phyloP scores from a whole-genome alignment of 140 eudicot genomes.

The Stevia rebaudiana region DNA sequence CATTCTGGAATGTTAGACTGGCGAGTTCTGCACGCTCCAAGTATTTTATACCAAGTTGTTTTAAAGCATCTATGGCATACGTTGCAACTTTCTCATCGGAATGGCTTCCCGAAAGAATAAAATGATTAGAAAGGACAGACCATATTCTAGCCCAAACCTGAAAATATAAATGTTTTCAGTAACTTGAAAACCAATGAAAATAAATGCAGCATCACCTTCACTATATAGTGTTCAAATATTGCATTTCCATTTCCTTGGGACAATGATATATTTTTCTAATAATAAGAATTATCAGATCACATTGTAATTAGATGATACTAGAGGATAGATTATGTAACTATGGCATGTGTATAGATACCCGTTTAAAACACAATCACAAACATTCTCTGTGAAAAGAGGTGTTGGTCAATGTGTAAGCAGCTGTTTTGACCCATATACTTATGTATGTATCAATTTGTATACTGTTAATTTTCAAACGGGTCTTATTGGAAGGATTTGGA shows the following conservation, averaged over 20 bases:
- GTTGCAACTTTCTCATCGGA: slow-evolving; percentile 42
- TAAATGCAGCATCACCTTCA: background rate
- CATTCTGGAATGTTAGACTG: slow-evolving; percentile 50
- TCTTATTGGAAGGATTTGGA: background rate
- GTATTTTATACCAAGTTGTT: slow-evolving; percentile 45
- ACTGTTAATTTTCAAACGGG: background rate
- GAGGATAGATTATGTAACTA: too few relatives aligned
- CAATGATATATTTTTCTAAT: background rate
- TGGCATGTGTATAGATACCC: too few relatives aligned
- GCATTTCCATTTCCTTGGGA: background rate
- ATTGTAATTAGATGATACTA: too few relatives aligned
- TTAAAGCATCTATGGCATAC: slow-evolving; percentile 44
- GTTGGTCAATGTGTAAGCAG: background rate
- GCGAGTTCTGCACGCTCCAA: slow-evolving; percentile 53
- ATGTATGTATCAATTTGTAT: background rate
- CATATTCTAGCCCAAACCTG: slow-evolving; percentile 72
- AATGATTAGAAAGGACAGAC: slow-evolving; percentile 41
- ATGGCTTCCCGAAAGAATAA: slow-evolving; percentile 39
- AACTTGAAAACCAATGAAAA: slow-evolving; percentile 3
- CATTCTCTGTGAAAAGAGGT: background rate
- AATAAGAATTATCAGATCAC: background rate
- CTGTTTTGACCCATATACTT: background rate
- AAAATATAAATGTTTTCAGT: slow-evolving; percentile 5
- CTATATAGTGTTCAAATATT: background rate
- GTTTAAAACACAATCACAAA: too few relatives aligned